These are phyloP conservation scores for Cnidoscolus chayamansa DNA, from an alignment of 441 rosid species.

Conservation along the genomic window DNA sequence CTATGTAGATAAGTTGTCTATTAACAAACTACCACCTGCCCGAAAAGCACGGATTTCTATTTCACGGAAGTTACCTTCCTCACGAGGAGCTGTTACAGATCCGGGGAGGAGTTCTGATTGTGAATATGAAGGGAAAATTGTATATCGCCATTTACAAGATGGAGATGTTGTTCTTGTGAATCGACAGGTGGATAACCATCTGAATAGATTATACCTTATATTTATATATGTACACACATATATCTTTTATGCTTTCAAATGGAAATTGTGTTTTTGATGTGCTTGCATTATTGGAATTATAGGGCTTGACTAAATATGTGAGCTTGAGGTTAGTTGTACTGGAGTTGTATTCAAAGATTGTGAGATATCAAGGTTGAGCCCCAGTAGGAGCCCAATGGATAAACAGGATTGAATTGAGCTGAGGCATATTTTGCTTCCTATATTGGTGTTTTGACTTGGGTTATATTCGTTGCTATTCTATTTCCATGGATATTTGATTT, in stretches of 20 bases:
- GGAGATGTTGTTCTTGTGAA: slow-evolving; percentile 96
- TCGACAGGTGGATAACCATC: slow-evolving; percentile 64
- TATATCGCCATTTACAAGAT: slow-evolving; percentile 87
- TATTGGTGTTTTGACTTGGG: background rate
- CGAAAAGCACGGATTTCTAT: slow-evolving; percentile 62
- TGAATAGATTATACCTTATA: slow-evolving; percentile 2
- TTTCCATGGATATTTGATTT: background rate
- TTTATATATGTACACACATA: background rate
- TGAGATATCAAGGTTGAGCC: too few relatives aligned
- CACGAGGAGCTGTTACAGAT: slow-evolving; percentile 68
- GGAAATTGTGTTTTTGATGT: background rate
- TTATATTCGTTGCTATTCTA: background rate
- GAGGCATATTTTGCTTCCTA: background rate
- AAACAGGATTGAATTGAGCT: background rate
- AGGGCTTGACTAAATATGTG: background rate
- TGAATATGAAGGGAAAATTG: slow-evolving; percentile 78
- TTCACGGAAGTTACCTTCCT: slow-evolving; percentile 74
- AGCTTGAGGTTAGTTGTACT: too few relatives aligned
- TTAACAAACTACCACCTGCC: slow-evolving; percentile 45
- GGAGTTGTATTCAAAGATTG: too few relatives aligned
- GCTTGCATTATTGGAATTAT: background rate
- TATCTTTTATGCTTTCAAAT: background rate
- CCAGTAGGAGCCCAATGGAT: too few relatives aligned
- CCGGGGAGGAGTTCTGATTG: slow-evolving; percentile 57
- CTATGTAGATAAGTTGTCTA: slow-evolving; percentile 67